phyloP scores from a whole-genome alignment of 768 basidiomycete species.

The Neoboletus subvelutipes region DNA sequence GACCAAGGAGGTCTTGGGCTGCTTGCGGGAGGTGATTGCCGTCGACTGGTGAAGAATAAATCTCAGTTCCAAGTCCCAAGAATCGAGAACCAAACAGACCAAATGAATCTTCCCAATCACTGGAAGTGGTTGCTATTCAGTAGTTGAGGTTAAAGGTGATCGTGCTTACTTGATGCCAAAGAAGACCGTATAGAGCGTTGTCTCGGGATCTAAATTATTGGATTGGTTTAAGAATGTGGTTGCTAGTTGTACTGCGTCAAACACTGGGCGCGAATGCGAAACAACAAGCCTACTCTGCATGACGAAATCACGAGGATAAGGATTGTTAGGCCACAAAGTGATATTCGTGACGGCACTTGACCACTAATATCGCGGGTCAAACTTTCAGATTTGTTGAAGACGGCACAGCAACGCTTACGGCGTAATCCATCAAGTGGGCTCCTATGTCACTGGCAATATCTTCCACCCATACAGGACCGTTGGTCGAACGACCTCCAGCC shows the following conservation, averaged over 20 bases:
- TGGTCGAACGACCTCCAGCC: neutral
- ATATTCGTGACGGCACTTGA: neutral
- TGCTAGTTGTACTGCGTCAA: neutral
- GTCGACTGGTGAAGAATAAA: neutral
- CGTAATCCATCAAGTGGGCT: neutral
- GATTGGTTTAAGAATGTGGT: neutral
- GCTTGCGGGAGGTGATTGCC: neutral
- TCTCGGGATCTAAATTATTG: neutral
- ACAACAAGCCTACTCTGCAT: neutral
- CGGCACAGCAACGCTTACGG: neutral
- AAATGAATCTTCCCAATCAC: neutral
- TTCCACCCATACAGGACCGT: neutral
- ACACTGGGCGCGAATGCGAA: too few relatives aligned
- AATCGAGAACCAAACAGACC: neutral
- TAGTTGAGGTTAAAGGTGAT: neutral
- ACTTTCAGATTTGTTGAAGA: too few relatives aligned
- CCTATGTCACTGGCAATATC: neutral
- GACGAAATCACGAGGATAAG: neutral
- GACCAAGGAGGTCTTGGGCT: too few relatives aligned
- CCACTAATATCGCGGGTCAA: neutral
- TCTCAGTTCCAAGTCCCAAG: neutral
- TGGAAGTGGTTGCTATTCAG: neutral
- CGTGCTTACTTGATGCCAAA: neutral
- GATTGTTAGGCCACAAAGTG: neutral
- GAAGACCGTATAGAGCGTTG: neutral